A percentile compares a stretch with the other conserved stretches of the same genome.
phyloP scores from a whole-genome alignment of 345 rosid genomes.

The Syzygium aqueum region DNA sequence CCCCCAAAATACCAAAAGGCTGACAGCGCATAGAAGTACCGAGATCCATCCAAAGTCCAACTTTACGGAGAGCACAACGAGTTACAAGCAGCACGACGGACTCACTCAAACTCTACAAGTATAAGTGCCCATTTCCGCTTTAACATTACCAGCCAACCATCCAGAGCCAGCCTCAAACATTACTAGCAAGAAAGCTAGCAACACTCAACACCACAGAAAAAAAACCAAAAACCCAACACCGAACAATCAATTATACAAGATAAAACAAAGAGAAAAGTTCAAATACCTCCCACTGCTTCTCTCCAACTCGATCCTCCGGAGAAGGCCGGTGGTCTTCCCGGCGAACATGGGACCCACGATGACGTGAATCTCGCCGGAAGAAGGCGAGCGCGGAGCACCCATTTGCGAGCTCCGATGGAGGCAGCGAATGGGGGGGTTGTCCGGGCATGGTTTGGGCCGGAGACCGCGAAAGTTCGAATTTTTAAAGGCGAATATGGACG shows the following conservation, averaged over 20 bases:
- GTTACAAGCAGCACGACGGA: neutral
- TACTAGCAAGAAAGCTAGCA: neutral
- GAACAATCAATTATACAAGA: neutral
- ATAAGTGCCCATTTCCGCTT: neutral
- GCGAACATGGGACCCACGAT: slow-evolving; percentile 72
- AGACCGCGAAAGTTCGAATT: slow-evolving; percentile 4
- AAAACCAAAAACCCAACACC: neutral
- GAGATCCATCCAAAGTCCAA: neutral
- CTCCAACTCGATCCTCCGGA: slow-evolving; percentile 55
- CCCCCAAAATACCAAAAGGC: neutral
- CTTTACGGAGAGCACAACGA: neutral
- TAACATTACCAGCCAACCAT: neutral
- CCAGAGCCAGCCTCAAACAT: neutral
- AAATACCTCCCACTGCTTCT: slow-evolving; percentile 46
- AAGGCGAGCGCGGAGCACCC: slow-evolving; percentile 7
- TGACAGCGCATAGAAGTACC: neutral
- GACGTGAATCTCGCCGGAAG: slow-evolving; percentile 66
- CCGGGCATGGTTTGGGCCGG: slow-evolving; percentile 7
- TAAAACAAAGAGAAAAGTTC: too few relatives aligned
- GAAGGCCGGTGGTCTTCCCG: slow-evolving; percentile 65
- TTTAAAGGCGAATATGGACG: slow-evolving; percentile 6
- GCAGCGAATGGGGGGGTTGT: neutral
- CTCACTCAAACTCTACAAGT: neutral
- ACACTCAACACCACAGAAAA: neutral
- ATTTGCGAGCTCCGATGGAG: slow-evolving; percentile 6